Evolutionary conservation across 352 stramenopile genomes (phyloP), one percentile per base, ranked within the genome.

Genomic region (Globisporangium spinosum): DNA sequence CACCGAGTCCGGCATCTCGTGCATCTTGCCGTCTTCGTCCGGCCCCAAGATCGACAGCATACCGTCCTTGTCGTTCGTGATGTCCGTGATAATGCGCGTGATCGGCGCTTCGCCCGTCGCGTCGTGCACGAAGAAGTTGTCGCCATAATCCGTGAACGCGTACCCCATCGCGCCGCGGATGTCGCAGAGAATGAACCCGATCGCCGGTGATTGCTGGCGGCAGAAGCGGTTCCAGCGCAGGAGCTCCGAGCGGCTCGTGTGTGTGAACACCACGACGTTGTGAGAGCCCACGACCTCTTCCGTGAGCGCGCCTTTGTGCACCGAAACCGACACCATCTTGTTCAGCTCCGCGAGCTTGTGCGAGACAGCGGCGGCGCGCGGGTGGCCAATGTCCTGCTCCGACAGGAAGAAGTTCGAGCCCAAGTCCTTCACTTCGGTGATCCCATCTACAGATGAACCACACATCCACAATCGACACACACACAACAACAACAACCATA

Each of bases 321-420:
- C 82, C 9, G 76, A 80, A 1, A 97, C 86, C 0, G 73, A 77
- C 65, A 97, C 90, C 79, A 96, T 91, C 73, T 95, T 94, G 81
- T 98, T 98, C 8, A 98, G 79, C 72, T 97, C 93, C 34, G 89
- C 85, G 34, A 98, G 78, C 77, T 90, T 91, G 77, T 94, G 83
- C 25, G 80, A 71, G 54, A 89, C 84, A 1, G 83, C 83, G 1
- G 67, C 54, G 3, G 85, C 87, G 25, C 89, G 82, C 8, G 89
- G 85, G 17, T 82, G 70, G 9, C 87, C 88, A 13, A 96, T 77
- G 65, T 96, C 87, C 40, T 85, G 63, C 71, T 97, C 89, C 47
- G 78, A 82, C 17, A 98, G 72, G 69, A 98, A 98, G 65, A 98
- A 98, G 69, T 98, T 98, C n/a, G 72, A 71, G 29, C 94, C 94